A percentile compares a stretch with the other conserved stretches of the same genome.
Evolutionary conservation across 257 asterid genomes (phyloP).

Genomic region (Fraxinus americana): DNA sequence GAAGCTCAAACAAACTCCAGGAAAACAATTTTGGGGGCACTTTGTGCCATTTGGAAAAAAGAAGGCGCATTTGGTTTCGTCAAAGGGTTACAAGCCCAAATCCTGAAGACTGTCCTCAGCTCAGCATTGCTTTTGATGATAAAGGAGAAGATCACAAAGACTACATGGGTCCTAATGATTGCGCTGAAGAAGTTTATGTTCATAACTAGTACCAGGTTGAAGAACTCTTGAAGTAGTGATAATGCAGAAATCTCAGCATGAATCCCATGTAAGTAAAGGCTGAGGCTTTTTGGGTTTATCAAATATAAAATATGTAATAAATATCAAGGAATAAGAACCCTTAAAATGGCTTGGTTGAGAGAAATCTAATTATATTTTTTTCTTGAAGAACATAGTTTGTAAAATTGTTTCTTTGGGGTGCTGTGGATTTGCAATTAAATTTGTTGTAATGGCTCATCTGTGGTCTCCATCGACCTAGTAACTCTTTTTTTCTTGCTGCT

Average conservation of each 20-base stretch:
- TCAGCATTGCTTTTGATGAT: slow-evolving; percentile 88
- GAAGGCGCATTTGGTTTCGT: slow-evolving; percentile 79
- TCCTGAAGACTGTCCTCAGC: slow-evolving; percentile 82
- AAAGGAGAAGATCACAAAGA: slow-evolving; percentile 81
- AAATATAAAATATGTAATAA: slow-evolving; percentile 7
- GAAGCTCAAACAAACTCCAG: slow-evolving; percentile 38
- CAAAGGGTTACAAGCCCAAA: slow-evolving; percentile 88
- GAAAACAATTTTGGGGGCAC: slow-evolving; percentile 59
- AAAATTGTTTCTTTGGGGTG: not conserved
- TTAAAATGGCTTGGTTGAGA: not conserved
- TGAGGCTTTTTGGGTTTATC: not conserved
- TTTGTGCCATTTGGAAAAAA: slow-evolving; percentile 64
- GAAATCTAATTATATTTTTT: not conserved
- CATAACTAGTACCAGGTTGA: slow-evolving; percentile 50
- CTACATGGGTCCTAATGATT: slow-evolving; percentile 77
- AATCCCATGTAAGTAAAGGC: slow-evolving; percentile 11
- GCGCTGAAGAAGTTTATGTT: slow-evolving; percentile 58
- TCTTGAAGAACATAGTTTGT: too few species aligned
- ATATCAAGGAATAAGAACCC: not conserved
- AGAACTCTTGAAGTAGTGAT: slow-evolving; percentile 45
- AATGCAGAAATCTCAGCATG: not conserved
- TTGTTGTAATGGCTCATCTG: not conserved
- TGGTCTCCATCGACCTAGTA: too few species aligned
- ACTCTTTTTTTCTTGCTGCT: not conserved
- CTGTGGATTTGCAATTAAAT: not conserved